Evolutionary conservation across 257 asterid genomes (phyloP).

Genomic region (Solanum ahanhuiri): DNA sequence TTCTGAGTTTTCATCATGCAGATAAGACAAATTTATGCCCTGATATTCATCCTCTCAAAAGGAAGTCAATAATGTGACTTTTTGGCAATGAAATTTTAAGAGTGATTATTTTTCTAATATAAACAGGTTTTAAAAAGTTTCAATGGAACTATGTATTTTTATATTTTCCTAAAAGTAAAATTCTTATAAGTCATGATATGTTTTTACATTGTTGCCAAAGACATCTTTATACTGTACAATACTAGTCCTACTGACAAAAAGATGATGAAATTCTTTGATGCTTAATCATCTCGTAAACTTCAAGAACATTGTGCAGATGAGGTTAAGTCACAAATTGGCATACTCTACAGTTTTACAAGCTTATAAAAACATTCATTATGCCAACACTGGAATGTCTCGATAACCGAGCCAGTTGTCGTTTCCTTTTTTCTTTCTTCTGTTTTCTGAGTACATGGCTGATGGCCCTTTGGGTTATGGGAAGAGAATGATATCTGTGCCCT

Average conservation of each 20-base stretch:
- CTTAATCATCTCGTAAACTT: constrained; percentile 2
- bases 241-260: background rate
- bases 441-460: background rate
- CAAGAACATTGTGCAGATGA: background rate
- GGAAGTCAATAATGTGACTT: background rate
- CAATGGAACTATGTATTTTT: background rate
- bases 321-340: background rate
- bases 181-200: background rate
- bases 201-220: background rate
- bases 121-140: background rate
- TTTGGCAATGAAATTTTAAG: background rate
- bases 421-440: background rate
- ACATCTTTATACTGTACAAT: background rate
- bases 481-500: background rate
- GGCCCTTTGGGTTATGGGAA: background rate
- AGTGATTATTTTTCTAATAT: background rate
- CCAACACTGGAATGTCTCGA: constrained; percentile 17
- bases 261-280: background rate
- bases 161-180: background rate
- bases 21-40: background rate
- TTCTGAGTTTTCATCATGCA: too few species aligned
- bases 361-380: constrained; percentile 5
- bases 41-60: background rate
- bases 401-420: background rate
- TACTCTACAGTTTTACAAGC: constrained; percentile 8